phyloP scores from a whole-genome alignment of 2,329 filamentous ascomycete species.

The Graphiopsis chlorocephala region DNA sequence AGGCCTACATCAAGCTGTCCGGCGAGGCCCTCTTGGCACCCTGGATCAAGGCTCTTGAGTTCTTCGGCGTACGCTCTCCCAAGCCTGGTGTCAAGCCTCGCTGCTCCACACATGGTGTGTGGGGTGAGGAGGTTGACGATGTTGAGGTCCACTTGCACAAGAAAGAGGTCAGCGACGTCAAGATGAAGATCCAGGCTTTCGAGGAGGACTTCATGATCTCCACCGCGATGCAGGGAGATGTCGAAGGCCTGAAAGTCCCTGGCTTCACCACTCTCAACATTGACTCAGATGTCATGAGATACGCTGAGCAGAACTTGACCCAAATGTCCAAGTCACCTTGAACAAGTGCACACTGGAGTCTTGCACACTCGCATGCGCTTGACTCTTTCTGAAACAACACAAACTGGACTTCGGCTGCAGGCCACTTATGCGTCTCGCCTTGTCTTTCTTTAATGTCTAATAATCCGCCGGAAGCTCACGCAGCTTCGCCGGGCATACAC shows the following conservation, averaged over 20 bases:
- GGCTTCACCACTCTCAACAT: conserved; percentile 33
- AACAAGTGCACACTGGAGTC: neutral
- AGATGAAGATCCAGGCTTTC: conserved; percentile 58
- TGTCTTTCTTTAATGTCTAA: conserved; percentile 9
- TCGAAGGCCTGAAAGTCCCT: conserved; percentile 31
- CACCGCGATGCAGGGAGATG: conserved; percentile 47
- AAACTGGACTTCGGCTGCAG: conserved; percentile 5
- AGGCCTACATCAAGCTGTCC: conserved; percentile 80
- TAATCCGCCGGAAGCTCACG: neutral
- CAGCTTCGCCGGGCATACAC: conserved; percentile 4
- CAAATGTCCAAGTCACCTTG: conserved; percentile 9
- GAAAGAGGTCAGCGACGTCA: conserved; percentile 49
- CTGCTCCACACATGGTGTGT: conserved; percentile 44
- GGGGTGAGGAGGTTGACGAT: conserved; percentile 47
- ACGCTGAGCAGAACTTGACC: conserved; percentile 25
- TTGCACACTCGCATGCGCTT: neutral
- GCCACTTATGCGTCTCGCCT: conserved; percentile 7
- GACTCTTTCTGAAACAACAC: neutral
- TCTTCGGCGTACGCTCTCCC: conserved; percentile 61
- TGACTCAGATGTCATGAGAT: conserved; percentile 30
- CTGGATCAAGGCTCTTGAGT: conserved; percentile 71
- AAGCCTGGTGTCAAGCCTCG: conserved; percentile 40
- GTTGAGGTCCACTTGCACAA: conserved; percentile 52
- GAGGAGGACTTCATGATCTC: conserved; percentile 59
- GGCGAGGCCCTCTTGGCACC: conserved; percentile 72